Evolutionary conservation across 225 moss, liverwort and hornwort genomes (phyloP), one percentile per base, ranked within the genome.

Genomic region (Sphagnum contortum): DNA sequence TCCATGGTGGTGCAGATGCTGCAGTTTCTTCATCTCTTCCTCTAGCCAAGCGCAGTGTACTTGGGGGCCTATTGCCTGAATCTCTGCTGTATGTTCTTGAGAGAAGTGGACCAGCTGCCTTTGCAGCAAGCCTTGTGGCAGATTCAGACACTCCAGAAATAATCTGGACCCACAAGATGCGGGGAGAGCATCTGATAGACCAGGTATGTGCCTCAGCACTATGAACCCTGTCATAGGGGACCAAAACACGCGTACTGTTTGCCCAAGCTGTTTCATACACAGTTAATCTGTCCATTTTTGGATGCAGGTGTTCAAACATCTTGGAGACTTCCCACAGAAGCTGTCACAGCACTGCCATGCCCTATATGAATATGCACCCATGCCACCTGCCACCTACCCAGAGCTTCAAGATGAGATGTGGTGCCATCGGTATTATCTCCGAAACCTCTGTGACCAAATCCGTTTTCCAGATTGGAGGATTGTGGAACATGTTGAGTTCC

Each of bases 371-470:
- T 94, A 90, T 75, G 93, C 93, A 45, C 93, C 93, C 50, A 94
- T 94, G 93, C 93, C 93, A 47, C 90, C 93, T 50, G 93, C 90
- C 12, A 94, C 93, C 48, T 94, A 94, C 66, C 88, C 93, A 44
- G 93, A 94, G 79, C 93, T 94, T 63, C 82, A 94, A 82, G 93
- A 94, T 71, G 93, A 94, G 73, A 94, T 94, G 93, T 94, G 93
- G 93, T 94, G 93, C 61, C 93, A 94, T 68, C 88, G 93, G 69
- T 94, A 94, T 64, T 94, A 94, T 80, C 88, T 94, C 67, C 88
- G 93, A 56, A 94, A 94, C 65, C 74, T 94, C 9, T 94, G 93
- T 70, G 93, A 94, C 73, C 86, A 94, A 66, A 90, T 88, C 44
- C 82, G 90, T 59, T 94, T 94, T 66, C 93, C 93, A 47, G 88